Percentiles rank a stretch among this genome's conserved stretches.
These are phyloP conservation scores for Phylloporus sp. DNA, from an alignment of 768 basidiomycete genomes.

Conservation along the genomic window DNA sequence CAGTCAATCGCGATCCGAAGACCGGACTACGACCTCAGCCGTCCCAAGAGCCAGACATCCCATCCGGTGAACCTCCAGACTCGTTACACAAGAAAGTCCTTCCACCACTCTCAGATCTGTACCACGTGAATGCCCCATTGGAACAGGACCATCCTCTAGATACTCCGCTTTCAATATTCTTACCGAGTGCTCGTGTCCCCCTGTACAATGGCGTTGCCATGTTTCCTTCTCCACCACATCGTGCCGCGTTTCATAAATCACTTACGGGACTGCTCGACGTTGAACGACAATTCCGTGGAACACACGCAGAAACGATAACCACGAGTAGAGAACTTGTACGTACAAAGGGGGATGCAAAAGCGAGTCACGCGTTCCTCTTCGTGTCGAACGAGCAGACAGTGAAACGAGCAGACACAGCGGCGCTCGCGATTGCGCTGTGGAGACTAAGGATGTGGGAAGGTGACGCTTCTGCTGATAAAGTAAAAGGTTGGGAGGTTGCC, in stretches of 20 bases:
- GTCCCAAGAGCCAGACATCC: slow-evolving; percentile 36
- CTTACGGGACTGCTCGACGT: slow-evolving; percentile 46
- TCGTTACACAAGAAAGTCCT: slow-evolving; percentile 14
- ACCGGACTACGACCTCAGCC: slow-evolving; percentile 42
- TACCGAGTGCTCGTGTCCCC: slow-evolving; percentile 45
- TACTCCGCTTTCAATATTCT: slow-evolving; percentile 12
- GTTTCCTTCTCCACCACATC: slow-evolving; percentile 60
- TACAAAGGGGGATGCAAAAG: slow-evolving; percentile 36
- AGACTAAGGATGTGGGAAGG: slow-evolving; percentile 76
- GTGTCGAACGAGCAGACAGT: slow-evolving; percentile 47
- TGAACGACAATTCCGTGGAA: slow-evolving; percentile 37
- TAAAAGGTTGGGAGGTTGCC: slow-evolving; percentile 37
- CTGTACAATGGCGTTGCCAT: slow-evolving; percentile 63
- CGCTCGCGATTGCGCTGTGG: slow-evolving; percentile 73
- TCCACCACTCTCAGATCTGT: slow-evolving; percentile 28
- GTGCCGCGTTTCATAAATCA: slow-evolving; percentile 51
- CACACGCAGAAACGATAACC: background rate
- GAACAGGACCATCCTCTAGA: slow-evolving; percentile 6
- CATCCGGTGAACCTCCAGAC: slow-evolving; percentile 7
- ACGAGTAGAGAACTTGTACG: background rate
- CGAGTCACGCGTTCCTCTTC: slow-evolving; percentile 70
- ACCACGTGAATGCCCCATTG: background rate
- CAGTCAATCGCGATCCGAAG: slow-evolving; percentile 50
- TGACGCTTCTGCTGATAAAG: slow-evolving; percentile 19
- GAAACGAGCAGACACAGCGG: slow-evolving; percentile 55